Percentiles rank a stretch among this genome's conserved stretches.
Conservation (phyloP, 768 basidiomycete genomes). For the Dioszegia aurantiaca region DNA sequence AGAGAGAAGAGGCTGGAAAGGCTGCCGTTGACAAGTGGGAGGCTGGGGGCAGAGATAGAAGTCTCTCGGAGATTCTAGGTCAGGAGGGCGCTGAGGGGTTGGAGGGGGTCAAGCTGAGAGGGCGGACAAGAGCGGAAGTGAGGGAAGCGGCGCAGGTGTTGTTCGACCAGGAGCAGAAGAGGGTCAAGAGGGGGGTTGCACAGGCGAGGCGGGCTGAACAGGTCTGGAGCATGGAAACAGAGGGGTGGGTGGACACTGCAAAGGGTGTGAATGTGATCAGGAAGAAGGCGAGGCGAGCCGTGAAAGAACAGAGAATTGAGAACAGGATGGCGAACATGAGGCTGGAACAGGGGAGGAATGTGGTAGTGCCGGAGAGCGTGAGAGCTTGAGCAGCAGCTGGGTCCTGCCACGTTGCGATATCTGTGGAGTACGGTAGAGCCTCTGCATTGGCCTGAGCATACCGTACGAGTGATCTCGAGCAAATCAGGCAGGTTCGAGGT, state of each 20-base stretch:
- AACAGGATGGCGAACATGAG: constrained; percentile 13
- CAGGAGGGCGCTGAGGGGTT: constrained; percentile 23
- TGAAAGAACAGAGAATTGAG: constrained; percentile 25
- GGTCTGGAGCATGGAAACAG: constrained; percentile 17
- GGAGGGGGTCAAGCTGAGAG: constrained; percentile 35
- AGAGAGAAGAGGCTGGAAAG: constrained; percentile 24
- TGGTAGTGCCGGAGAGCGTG: constrained; percentile 16
- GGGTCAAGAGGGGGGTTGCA: constrained; percentile 28
- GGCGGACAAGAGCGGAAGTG: constrained; percentile 44
- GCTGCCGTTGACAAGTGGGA: constrained; percentile 38
- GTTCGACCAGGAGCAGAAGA: constrained; percentile 29
- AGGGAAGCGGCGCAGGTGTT: constrained; percentile 37
- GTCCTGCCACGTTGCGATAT: too few species aligned
- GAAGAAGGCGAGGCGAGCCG: constrained; percentile 21
- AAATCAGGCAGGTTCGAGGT: too few species aligned
- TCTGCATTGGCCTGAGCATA: neutral
- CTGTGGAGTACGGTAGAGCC: too few species aligned
- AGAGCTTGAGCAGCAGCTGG: constrained; percentile 9
- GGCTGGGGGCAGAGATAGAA: constrained; percentile 36
- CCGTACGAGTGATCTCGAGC: too few species aligned
- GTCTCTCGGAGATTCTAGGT: constrained; percentile 20
- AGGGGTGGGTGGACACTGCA: constrained; percentile 25
- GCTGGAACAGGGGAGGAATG: constrained; percentile 20
- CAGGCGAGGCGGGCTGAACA: constrained; percentile 23
- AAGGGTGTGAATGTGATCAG: constrained; percentile 19